phyloP scores from a whole-genome alignment of 2,329 filamentous ascomycete genomes.

The Cordyceps cicadae region DNA sequence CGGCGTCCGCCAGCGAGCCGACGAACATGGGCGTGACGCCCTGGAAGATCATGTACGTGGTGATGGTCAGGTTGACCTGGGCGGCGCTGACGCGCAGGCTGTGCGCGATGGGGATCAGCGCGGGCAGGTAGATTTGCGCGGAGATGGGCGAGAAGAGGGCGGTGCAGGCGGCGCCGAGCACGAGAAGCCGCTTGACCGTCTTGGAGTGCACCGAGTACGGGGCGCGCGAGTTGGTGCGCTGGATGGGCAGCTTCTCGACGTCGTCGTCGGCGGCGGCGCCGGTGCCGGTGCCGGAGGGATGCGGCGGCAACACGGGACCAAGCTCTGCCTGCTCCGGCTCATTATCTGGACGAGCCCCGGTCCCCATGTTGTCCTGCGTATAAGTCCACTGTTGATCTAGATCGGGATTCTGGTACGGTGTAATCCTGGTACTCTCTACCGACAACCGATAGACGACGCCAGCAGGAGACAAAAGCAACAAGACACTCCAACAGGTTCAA shows the following conservation, averaged over 20 bases:
- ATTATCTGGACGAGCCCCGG: neutral
- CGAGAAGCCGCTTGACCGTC: conserved; percentile 33
- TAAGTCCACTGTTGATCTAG: neutral
- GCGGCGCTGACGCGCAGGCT: conserved; percentile 36
- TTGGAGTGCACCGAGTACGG: conserved; percentile 31
- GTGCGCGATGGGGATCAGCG: conserved; percentile 38
- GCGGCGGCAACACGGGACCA: neutral
- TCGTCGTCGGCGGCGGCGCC: neutral
- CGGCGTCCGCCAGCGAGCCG: conserved; percentile 46
- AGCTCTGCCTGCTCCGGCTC: neutral
- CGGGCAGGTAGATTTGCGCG: conserved; percentile 47
- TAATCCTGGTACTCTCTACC: neutral
- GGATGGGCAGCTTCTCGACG: neutral
- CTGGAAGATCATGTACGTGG: conserved; percentile 53
- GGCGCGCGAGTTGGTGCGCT: conserved; percentile 8
- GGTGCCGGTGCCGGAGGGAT: neutral
- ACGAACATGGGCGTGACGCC: conserved; percentile 50
- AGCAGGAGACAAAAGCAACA: too few species aligned
- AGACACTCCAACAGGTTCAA: too few species aligned
- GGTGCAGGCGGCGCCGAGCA: conserved; percentile 29
- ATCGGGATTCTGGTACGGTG: too few species aligned
- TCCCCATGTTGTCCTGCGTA: neutral
- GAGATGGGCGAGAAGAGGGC: conserved; percentile 40
- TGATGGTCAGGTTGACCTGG: conserved; percentile 43
- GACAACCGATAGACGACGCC: neutral